Evolutionary conservation across 2,329 filamentous ascomycete genomes (phyloP).

Genomic region (Colletotrichum sidae): DNA sequence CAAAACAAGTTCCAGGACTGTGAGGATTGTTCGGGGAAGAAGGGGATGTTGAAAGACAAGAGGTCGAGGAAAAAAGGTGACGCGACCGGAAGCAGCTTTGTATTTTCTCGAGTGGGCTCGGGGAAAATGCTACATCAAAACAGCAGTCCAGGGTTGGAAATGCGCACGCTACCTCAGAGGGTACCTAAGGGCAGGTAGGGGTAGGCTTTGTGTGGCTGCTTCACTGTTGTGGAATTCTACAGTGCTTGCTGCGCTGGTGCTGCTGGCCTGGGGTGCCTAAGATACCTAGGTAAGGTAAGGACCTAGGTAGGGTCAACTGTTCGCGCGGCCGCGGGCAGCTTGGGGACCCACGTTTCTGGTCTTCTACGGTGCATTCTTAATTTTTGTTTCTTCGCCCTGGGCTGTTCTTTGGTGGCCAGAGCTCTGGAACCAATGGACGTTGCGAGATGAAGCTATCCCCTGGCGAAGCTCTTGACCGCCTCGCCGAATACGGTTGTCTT

Average conservation of each 20-base stretch:
- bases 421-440: conserved; percentile 27
- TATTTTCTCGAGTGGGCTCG: conserved; percentile 32
- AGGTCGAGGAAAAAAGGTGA: conserved; percentile 31
- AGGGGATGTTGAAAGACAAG: conserved; percentile 13
- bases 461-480: conserved; percentile 27
- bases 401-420: conserved; percentile 29
- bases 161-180: not conserved
- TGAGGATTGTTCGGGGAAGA: conserved; percentile 21
- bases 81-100: conserved; percentile 37
- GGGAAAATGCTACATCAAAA: conserved; percentile 30
- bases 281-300: too few species aligned
- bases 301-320: too few species aligned
- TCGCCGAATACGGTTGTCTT: conserved; percentile 2
- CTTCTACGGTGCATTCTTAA: too few species aligned
- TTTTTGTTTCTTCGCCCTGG: conserved; percentile 3
- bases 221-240: too few species aligned
- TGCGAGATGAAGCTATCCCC: conserved; percentile 19
- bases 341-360: too few species aligned
- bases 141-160: conserved; percentile 21
- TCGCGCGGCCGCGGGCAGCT: too few species aligned
- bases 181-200: not conserved
- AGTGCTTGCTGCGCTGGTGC: too few species aligned
- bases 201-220: conserved; percentile 26
- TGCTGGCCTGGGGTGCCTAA: too few species aligned
- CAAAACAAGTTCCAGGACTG: conserved; percentile 3